Evolutionary conservation across 306 rosid genomes (phyloP), one percentile per base, ranked within the genome.

Genomic region (Cucurbita argyrosperma): DNA sequence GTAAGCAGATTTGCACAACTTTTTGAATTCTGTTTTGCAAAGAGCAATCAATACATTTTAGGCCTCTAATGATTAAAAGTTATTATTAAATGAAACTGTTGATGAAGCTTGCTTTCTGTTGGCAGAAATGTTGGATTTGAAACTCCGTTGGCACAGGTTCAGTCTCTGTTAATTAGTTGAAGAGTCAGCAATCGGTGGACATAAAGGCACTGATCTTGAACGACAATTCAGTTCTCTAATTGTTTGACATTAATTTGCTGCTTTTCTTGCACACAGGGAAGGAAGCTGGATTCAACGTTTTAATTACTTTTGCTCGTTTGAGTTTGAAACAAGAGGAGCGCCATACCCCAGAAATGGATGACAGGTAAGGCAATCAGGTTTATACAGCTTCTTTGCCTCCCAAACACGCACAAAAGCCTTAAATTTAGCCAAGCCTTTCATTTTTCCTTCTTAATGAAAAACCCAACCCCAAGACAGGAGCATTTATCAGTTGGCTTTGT

Each of bases 111-210:
- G 60, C 60, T 70, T 70, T 70, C 60, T 51, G 60, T 50, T 68
- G 42, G 74, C 74, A 50, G 74, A 70, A 70, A 70, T 70, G 59
- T 70, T 70, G 74, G 74, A 51, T 47, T 30, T 70, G 15, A 70
- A 50, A 50, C 60, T 30, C 59, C 19, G 42, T 50, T 50, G 60
- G 60, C 59, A 8, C 43, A 46, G 56, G 72, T 67, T 67, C 72
- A 51, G 43, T 43, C 74, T 58, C 60, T 26, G 45, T 15, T 50
- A 70, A 70, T 69, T 47, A 49, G 74, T 69, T 69, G 74, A 69
- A 49, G 57, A 60, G 58, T 30, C 46, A 70, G 40, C 46, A 51
- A 50, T 49, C 9, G 13, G 47, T 50, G 30, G 60, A 51, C 60
- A 70, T 50, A 50, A 70, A 35, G 72, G 60, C 19, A 51, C 45